Evolutionary conservation across 305 asterid genomes (phyloP).

Genomic region (Fraxinus floribunda): DNA sequence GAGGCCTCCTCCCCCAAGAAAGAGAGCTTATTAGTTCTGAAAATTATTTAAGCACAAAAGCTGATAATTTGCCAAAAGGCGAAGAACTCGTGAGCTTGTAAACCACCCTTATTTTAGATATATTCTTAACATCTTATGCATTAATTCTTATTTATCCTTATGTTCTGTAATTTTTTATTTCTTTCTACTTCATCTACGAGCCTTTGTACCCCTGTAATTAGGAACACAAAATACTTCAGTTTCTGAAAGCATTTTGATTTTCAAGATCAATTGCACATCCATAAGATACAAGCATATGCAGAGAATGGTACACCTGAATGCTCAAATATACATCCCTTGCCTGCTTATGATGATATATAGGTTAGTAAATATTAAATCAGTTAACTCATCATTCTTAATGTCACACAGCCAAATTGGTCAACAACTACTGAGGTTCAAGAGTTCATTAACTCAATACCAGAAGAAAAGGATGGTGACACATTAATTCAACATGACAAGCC

Average conservation of each 20-base stretch:
- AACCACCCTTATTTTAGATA: slow-evolving; percentile 17
- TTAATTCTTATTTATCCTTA: slow-evolving; percentile 1
- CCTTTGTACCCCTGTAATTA: not conserved
- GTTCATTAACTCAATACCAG: slow-evolving; percentile 26
- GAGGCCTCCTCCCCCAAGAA: slow-evolving; percentile 27
- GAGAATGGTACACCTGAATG: slow-evolving; percentile 9
- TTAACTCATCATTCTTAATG: slow-evolving; percentile 30
- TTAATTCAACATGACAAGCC: slow-evolving; percentile 2
- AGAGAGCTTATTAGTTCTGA: slow-evolving; percentile 27
- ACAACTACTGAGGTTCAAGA: slow-evolving; percentile 27
- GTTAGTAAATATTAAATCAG: slow-evolving; percentile 8
- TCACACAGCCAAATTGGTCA: slow-evolving; percentile 42
- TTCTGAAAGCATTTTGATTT: not conserved
- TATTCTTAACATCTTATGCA: slow-evolving; percentile 1
- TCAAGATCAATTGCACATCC: not conserved
- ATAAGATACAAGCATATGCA: slow-evolving; percentile 1
- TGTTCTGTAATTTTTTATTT: not conserved
- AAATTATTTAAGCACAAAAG: slow-evolving; percentile 22
- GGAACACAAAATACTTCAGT: not conserved
- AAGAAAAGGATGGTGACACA: slow-evolving; percentile 38
- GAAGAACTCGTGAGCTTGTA: slow-evolving; percentile 59
- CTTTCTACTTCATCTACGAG: not conserved
- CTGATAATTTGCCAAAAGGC: slow-evolving; percentile 37
- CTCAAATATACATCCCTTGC: not conserved
- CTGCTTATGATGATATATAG: not conserved